Evolutionary conservation across 768 basidiomycete genomes (phyloP).

Genomic region (Agaricus sinodeliciosus): DNA sequence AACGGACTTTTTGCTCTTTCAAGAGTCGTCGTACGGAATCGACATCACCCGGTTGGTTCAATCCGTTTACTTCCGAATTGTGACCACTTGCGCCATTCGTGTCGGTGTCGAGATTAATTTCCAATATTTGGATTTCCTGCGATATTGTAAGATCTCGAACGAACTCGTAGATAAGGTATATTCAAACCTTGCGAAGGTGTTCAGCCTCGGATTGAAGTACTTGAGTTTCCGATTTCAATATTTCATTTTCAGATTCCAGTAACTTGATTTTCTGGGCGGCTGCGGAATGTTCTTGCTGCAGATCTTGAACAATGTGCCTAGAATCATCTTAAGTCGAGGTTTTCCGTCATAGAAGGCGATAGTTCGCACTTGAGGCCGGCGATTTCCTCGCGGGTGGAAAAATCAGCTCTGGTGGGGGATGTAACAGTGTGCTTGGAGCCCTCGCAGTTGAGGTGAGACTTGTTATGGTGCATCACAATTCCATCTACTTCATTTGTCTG

Average conservation of each 20-base stretch:
- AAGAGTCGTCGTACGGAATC: conserved; percentile 34
- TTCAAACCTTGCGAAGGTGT: conserved; percentile 63
- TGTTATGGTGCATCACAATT: conserved; percentile 60
- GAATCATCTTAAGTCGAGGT: not conserved
- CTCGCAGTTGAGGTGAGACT: conserved; percentile 35
- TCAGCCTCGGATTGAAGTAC: conserved; percentile 58
- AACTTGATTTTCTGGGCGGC: conserved; percentile 58
- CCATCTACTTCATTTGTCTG: conserved; percentile 45
- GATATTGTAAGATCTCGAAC: conserved; percentile 4
- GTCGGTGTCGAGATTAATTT: conserved; percentile 65
- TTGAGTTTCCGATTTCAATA: conserved; percentile 63
- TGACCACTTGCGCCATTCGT: conserved; percentile 31
- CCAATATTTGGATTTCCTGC: conserved; percentile 71
- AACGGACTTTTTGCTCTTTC: conserved; percentile 42
- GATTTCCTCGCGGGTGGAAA: conserved; percentile 57
- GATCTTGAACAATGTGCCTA: conserved; percentile 83
- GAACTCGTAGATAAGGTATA: not conserved
- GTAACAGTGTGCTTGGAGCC: conserved; percentile 17
- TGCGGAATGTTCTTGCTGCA: conserved; percentile 73
- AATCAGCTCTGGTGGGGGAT: conserved; percentile 46
- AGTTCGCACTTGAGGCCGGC: conserved; percentile 69
- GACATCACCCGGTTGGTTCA: conserved; percentile 22
- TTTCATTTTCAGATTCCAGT: conserved; percentile 72
- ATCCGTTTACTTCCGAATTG: conserved; percentile 27
- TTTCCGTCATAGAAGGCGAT: not conserved